Base-by-base conservation (phyloP, 768 basidiomycete species). In the Russula compacta region DNA sequence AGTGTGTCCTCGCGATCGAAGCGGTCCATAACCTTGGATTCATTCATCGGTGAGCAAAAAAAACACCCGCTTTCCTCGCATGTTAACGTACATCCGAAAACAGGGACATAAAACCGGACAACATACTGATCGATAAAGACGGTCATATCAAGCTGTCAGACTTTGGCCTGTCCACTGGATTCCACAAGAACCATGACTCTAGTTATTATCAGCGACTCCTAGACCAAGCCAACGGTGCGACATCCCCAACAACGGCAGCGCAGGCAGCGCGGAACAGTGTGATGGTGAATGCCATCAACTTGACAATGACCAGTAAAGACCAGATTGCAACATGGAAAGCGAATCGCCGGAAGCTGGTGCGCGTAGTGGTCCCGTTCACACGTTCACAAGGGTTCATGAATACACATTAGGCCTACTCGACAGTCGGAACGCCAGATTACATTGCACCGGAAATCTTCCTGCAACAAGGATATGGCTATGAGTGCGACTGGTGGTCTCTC, bases 401-500 rank as follows among this genome's bases (percentile, higher is more conserved):
- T 49, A 42, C 55, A 49, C 59, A 9, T 21, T 60, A 94, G 92
- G 95, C 95, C 4, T 99, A 95, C 74, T 98, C 95, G 3, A 98
- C 97, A 11, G 95, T 98, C 64, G 95, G 95, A 43, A 98, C 95
- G 29, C 95, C 94, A 4, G 95, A 98, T 73, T 82, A 97, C 73
- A 97, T 98, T 67, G 93, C 95, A 3, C 94, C 95, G 0, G 95
- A 98, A 72, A 97, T 98, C 69, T 98, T 98, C 79, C 73, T 88
- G 62, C 92, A 95, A 71, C 87, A 91, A 70, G 97, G 97, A n/a
- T 98, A 98, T 71, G 93, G 92, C 24, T 92, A 95, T 69, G 95
- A 95, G 73, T 98, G 95, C 69, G 97, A 99, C 73, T 98, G 95
- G 94, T 99, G 97, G 97, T 97, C 95, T 8, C 80, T 98, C 33